These are phyloP conservation scores for Myriosclerotinia duriaeana DNA, from an alignment of 2,329 filamentous ascomycete species.

Conservation along the genomic window DNA sequence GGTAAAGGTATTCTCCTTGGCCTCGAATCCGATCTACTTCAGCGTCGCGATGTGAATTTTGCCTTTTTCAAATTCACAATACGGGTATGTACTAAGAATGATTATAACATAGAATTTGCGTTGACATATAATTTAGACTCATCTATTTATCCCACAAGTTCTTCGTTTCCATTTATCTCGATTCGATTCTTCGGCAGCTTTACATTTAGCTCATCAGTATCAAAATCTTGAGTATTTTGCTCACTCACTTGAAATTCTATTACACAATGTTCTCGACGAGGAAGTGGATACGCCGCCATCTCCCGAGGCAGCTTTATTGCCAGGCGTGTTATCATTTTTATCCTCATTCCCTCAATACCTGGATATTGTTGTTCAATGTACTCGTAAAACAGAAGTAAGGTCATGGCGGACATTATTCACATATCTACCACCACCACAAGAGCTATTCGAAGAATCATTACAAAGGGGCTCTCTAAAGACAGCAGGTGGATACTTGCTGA, in stretches of 20 bases:
- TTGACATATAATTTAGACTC: constrained; percentile 59
- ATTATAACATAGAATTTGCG: not conserved
- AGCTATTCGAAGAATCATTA: constrained; percentile 90
- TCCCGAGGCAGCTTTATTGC: constrained; percentile 63
- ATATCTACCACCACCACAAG: constrained; percentile 84
- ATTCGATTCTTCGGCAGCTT: constrained; percentile 75
- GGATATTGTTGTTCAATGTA: constrained; percentile 94
- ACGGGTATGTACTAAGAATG: constrained; percentile 61
- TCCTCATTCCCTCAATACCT: constrained; percentile 83
- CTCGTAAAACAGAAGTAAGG: constrained; percentile 91
- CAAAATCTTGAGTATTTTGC: constrained; percentile 86
- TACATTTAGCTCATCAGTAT: constrained; percentile 81
- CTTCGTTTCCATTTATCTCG: constrained; percentile 75
- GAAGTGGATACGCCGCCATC: constrained; percentile 75
- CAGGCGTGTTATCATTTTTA: constrained; percentile 61
- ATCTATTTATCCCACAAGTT: constrained; percentile 87
- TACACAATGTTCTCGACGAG: constrained; percentile 91
- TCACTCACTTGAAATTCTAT: constrained; percentile 85
- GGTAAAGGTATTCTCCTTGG: constrained; percentile 88
- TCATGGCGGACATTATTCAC: constrained; percentile 94
- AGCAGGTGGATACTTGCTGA: constrained; percentile 91
- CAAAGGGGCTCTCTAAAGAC: constrained; percentile 86
- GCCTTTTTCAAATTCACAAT: constrained; percentile 86
- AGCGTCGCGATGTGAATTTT: constrained; percentile 87
- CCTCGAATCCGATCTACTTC: constrained; percentile 89